Base-by-base conservation (phyloP, 2,329 filamentous ascomycete species). In the Fusarium coicis region DNA sequence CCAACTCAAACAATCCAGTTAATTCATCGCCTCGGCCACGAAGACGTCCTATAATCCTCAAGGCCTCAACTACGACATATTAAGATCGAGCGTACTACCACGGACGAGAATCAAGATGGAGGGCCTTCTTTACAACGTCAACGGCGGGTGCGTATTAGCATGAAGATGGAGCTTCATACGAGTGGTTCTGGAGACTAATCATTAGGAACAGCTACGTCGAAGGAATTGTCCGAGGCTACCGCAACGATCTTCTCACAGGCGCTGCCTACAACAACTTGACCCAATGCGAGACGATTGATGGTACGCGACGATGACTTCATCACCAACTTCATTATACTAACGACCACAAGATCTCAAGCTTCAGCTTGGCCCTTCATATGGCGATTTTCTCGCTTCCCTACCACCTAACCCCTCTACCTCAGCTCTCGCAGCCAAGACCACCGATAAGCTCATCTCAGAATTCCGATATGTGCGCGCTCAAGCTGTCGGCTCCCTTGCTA, bases 381-480 rank as follows among this genome's bases (percentile, higher is more conserved):
- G 97, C 84, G 96, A 99, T 85, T 97, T 97, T 84, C 94, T 99
- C 76, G 92, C 94, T 75, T 91, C 94, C 72, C 92, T 99, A 57
- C 95, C 96, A 65, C 96, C 96, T 37, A 98, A 98, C 84, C 96
- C 96, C 65, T 98, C 96, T 50, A 99, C 96, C 43, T 98, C 96
- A 73, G 92, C 93, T 75, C 93, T 99, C 77, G 96, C 96, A 68
- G 91, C 93, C 78, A 98, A 96, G 87, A 96, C 96, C 62, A 98
- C 96, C 79, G 96, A 99, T 82, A 99, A 99, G 87, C 92, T 99
- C 74, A 96, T 99, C 74, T 93, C 95, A 75, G 96, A 99, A 83
- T 99, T 99, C 83, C 92, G 95, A 80, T 99, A 99, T 83, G 89
- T 99, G 50, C 94, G 97, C 77, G 95, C 95, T 71, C 97, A 99